Evolutionary conservation across 768 basidiomycete genomes (phyloP), one percentile per base, ranked within the genome.

Genomic region (Calocybe indica): DNA sequence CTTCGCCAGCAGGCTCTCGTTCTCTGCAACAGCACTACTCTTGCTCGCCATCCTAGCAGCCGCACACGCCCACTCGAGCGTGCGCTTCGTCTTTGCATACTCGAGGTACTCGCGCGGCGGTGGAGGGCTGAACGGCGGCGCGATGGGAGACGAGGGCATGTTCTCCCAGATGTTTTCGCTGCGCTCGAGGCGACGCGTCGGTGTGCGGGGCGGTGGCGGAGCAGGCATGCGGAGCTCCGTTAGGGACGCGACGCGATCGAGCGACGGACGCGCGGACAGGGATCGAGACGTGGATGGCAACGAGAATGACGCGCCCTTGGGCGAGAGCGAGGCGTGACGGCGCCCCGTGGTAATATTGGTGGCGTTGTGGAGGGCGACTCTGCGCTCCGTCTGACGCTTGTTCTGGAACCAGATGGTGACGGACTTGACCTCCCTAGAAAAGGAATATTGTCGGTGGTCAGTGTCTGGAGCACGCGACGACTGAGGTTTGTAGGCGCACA

Each of bases 321-420:
- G 22, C 0, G 63, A 58, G 30, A 62, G 58, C 15, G 59, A 53
- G 54, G 53, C 61, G 34, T 60, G 42, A 11, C 31, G 31, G 42
- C 31, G n/a, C n/a, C 42, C 35, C 7, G n/a, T 43, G 7, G 42
- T 31, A 43, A 34, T 12, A 43, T 34, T 62, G 50, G 56, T 48
- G 2, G 59, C 64, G 46, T 66, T 73, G 52, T 68, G 65, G 40
- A 76, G 64, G 22, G 78, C 75, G 28, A 73, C 70, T 56, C 77
- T 77, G 56, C 80, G 78, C 54, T 82, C 80, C 36, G 78, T 82
- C 57, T 88, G 84, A 11, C 86, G 81, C 64, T 81, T 86, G 62
- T 89, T 89, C 65, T 89, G 86, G 61, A 88, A 88, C 86, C 86
- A 89, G 36, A 88, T 82, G n/a, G 84, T 83, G 45, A 83, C 80